Evolutionary conservation across 257 asterid species (phyloP), one percentile per base, ranked within the genome.

Genomic region (Fraxinus cuspidata): DNA sequence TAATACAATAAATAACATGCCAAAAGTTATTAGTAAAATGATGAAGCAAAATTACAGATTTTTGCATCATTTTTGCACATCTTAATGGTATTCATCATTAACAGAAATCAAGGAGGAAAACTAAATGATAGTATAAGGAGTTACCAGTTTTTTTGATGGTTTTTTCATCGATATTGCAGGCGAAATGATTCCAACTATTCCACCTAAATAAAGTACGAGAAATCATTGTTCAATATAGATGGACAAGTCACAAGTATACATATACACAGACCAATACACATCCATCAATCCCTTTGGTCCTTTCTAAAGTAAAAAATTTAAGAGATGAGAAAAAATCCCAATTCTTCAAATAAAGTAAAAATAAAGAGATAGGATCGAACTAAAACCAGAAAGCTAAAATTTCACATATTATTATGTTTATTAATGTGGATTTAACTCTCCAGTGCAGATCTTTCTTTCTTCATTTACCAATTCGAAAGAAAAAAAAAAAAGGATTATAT

Each of bases 181-280:
- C 72, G 78, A 94, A 91, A 80, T 92, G 96, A 73, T 94, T 94
- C 97, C 99, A 94, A 81, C 97, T 94, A 82, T 90, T 94, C 99
- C 99, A 94, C 84, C 98, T 92, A 80, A 28, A 74, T 0, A 15
- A 47, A 15, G 56, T 15, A 44, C 19, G 18, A 47, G 7, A 47
- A 47, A 47, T 47, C 19, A 15, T 13, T 15, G 19, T 0, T 47
- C 56, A 47, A 47, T 42, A 42, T 12, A 11, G 15, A 42, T 42
- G 51, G 49, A 40, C 49, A 40, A 40, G 18, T 44, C 19, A 53
- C 19, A 53, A 53, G 64, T 53, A 53, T 19, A 53, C 11, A 5
- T 6, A 3, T 19, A 51, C 21, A 51, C 2, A 5, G 7, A 19
- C 3, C 64, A 53, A 53, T 53, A 53, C 27, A 19, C 25, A 53